These are phyloP conservation scores for Schizonepeta tenuifolia DNA, from an alignment of 257 asterid genomes.

Conservation along the genomic window DNA sequence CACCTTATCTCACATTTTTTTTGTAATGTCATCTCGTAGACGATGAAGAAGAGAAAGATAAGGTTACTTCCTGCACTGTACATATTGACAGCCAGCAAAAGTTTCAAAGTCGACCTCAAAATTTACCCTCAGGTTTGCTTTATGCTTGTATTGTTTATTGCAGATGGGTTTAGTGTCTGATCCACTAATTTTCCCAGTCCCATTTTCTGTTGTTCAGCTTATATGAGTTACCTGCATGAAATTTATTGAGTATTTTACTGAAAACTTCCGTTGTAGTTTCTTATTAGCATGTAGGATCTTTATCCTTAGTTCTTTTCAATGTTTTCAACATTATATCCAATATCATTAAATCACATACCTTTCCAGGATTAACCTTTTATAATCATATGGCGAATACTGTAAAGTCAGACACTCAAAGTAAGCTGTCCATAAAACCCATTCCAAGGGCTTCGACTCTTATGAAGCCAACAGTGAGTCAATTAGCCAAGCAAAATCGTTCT, in stretches of 20 bases:
- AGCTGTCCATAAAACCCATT: conserved; percentile 50
- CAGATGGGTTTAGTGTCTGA: conserved; percentile 1
- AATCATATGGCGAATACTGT: conserved; percentile 49
- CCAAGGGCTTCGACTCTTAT: conserved; percentile 86
- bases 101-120: conserved; percentile 52
- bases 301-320: background rate
- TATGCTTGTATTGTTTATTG: conserved; percentile 23
- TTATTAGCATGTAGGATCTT: conserved; percentile 22
- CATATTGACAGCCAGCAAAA: conserved; percentile 42
- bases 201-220: conserved; percentile 13
- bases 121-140: conserved; percentile 60
- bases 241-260: conserved; percentile 11
- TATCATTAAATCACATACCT: conserved; percentile 23
- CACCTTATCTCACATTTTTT: conserved; percentile 20
- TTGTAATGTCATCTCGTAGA: conserved; percentile 40
- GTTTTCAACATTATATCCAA: conserved; percentile 7
- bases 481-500: conserved; percentile 87
- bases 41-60: conserved; percentile 38
- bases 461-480: conserved; percentile 96
- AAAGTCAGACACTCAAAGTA: conserved; percentile 49
- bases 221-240: background rate
- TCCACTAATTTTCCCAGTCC: conserved; percentile 1
- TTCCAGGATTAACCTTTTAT: conserved; percentile 63
- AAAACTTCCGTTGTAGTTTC: background rate
- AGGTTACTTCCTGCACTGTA: conserved; percentile 37